Conservation (phyloP, 2,329 filamentous ascomycete species). For the Claviceps capensis region DNA sequence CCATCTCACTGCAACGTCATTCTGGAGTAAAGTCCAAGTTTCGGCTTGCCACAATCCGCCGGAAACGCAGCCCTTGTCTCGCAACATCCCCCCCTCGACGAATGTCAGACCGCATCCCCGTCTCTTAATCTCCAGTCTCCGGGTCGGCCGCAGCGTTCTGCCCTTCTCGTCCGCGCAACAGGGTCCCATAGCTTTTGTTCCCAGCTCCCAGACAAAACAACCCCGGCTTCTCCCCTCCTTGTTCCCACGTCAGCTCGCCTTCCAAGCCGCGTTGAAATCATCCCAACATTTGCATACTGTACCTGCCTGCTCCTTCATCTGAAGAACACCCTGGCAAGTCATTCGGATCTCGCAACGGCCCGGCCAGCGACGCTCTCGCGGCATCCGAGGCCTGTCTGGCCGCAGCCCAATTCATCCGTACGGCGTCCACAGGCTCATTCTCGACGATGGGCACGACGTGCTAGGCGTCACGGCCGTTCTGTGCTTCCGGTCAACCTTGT, state of each 20-base stretch:
- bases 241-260: not conserved
- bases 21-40: not conserved
- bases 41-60: not conserved
- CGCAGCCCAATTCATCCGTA: conserved; percentile 3
- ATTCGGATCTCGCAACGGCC: not conserved
- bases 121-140: not conserved
- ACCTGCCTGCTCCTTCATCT: conserved; percentile 4
- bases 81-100: not conserved
- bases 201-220: not conserved
- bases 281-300: conserved; percentile 4
- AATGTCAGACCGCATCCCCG: not conserved
- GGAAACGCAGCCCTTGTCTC: not conserved
- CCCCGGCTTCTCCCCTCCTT: conserved; percentile 12
- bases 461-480: conserved; percentile 7
- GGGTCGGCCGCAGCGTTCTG: not conserved
- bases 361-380: conserved; percentile 2
- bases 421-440: conserved; percentile 5
- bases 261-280: conserved; percentile 1
- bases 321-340: not conserved
- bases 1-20: not conserved
- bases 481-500: conserved; percentile 4
- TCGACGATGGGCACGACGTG: conserved; percentile 9
- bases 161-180: not conserved
- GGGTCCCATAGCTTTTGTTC: not conserved
- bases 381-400: conserved; percentile 1